Evolutionary conservation across 108 stramenopile genomes (phyloP).

Genomic region (Pseudonitzschia pungens): DNA sequence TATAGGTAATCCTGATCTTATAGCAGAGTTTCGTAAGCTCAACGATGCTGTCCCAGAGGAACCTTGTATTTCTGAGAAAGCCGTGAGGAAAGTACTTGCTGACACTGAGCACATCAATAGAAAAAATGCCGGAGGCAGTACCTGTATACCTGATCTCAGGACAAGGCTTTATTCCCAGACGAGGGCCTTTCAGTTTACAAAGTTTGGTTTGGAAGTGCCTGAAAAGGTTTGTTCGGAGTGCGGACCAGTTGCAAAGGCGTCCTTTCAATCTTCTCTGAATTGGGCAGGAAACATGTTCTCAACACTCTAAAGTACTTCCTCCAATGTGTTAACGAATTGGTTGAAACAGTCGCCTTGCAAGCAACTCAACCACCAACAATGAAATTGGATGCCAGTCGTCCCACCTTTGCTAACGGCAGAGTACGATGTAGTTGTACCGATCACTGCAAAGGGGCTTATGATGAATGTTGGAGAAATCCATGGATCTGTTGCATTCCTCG

Average conservation of each 20-base stretch:
- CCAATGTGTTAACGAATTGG: constrained; percentile 42
- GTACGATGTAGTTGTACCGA: constrained; percentile 81
- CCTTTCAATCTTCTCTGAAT: neutral
- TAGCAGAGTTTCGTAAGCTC: constrained; percentile 70
- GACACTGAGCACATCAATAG: constrained; percentile 50
- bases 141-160: constrained; percentile 47
- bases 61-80: constrained; percentile 56
- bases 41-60: constrained; percentile 75
- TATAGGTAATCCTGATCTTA: constrained; percentile 66
- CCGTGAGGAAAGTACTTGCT: constrained; percentile 47
- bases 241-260: constrained; percentile 54
- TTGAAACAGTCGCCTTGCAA: constrained; percentile 22
- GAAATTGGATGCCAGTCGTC: constrained; percentile 26
- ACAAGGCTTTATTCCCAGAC: constrained; percentile 79
- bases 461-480: constrained; percentile 87
- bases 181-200: constrained; percentile 72
- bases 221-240: constrained; percentile 50
- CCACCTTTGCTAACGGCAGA: constrained; percentile 76
- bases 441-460: constrained; percentile 78
- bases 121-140: constrained; percentile 62
- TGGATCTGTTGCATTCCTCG: constrained; percentile 76
- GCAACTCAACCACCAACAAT: constrained; percentile 23
- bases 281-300: neutral
- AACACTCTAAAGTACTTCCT: constrained; percentile 27
- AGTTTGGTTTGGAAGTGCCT: constrained; percentile 74